Evolutionary conservation across 139 green algal species (phyloP).

Genomic region (Auxenochlorella pyrenoidosa): DNA sequence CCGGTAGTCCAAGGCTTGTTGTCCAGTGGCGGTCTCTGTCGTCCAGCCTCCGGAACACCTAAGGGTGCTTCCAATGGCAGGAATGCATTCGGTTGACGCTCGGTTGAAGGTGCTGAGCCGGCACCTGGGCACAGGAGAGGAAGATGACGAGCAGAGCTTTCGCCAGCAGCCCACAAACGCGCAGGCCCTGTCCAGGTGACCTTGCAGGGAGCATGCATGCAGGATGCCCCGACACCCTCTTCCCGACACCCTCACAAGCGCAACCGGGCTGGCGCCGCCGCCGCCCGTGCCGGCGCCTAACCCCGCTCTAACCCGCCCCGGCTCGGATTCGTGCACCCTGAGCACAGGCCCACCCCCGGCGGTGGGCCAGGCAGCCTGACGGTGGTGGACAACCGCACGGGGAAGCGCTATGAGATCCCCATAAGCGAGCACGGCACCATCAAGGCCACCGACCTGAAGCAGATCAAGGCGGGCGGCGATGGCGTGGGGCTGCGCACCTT

Average conservation of each 20-base stretch:
- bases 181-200: neutral
- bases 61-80: neutral
- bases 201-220: neutral
- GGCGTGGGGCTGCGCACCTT: constrained; percentile 86
- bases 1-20: too few species aligned
- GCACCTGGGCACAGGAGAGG: neutral
- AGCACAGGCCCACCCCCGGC: constrained; percentile 38
- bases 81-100: neutral
- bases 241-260: neutral
- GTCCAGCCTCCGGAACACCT: too few species aligned
- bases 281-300: neutral
- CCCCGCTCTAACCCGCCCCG: neutral
- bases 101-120: neutral
- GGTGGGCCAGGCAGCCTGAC: constrained; percentile 82
- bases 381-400: constrained; percentile 88
- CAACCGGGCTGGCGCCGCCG: neutral
- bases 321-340: neutral
- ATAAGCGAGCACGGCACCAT: constrained; percentile 90
- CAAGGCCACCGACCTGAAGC: constrained; percentile 85
- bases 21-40: too few species aligned
- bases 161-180: neutral
- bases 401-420: constrained; percentile 90
- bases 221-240: neutral
- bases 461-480: constrained; percentile 92
- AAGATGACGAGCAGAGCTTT: neutral